A percentile compares a stretch with the other conserved stretches of the same genome.
These are phyloP conservation scores for Malbranchea zuffiana DNA, from an alignment of 2,329 filamentous ascomycete genomes.

Conservation along the genomic window DNA sequence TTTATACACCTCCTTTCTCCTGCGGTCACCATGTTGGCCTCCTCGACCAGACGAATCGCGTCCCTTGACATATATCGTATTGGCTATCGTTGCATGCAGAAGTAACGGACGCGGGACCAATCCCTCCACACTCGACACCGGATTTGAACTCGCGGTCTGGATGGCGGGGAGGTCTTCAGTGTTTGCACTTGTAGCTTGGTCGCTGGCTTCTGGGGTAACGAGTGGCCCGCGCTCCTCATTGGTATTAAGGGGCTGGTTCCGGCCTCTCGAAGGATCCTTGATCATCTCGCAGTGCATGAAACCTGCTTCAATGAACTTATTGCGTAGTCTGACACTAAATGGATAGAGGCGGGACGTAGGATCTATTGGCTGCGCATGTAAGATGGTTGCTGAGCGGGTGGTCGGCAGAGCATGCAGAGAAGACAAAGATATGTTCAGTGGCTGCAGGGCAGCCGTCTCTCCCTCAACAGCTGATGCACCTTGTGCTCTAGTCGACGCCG, in stretches of 20 bases:
- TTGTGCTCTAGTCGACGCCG: constrained; percentile 21
- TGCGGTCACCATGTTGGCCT: constrained; percentile 7
- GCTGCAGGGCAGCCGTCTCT: constrained; percentile 13
- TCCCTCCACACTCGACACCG: constrained; percentile 1
- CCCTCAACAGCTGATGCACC: neutral
- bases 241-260: too few species aligned
- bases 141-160: constrained; percentile 1
- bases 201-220: constrained; percentile 4
- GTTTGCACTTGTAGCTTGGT: neutral
- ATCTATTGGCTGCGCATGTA: constrained; percentile 33
- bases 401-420: constrained; percentile 31
- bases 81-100: constrained; percentile 75
- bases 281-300: constrained; percentile 24
- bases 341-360: constrained; percentile 31
- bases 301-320: constrained; percentile 35
- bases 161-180: neutral
- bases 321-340: constrained; percentile 32
- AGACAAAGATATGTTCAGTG: constrained; percentile 36
- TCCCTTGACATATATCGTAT: constrained; percentile 59
- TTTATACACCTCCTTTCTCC: constrained; percentile 35
- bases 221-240: neutral
- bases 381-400: constrained; percentile 26
- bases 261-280: constrained; percentile 6
- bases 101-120: constrained; percentile 47
- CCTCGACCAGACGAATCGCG: too few species aligned